These are phyloP conservation scores for Sordariomycetes sp. DNA, from an alignment of 2,329 filamentous ascomycete genomes.

Conservation along the genomic window DNA sequence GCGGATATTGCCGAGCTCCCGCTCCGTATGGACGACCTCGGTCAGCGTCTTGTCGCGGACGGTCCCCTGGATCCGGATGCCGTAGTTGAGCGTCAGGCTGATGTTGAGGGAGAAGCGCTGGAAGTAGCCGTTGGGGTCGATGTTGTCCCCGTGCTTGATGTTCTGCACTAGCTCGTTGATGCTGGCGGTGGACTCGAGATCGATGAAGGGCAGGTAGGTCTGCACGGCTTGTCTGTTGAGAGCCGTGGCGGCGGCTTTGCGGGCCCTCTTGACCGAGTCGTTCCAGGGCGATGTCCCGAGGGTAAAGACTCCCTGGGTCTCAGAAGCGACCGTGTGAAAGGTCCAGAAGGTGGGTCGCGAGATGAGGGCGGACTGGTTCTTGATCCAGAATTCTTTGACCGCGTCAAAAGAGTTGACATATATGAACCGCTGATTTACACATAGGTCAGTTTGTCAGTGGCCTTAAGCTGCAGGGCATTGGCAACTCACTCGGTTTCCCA, in stretches of 20 bases:
- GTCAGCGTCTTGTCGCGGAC: conserved; percentile 55
- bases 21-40: conserved; percentile 67
- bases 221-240: conserved; percentile 67
- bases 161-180: conserved; percentile 63
- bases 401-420: conserved; percentile 71
- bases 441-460: neutral
- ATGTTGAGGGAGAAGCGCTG: conserved; percentile 69
- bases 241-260: conserved; percentile 70
- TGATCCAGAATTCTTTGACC: conserved; percentile 66
- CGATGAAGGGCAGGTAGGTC: conserved; percentile 73
- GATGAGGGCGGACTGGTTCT: conserved; percentile 66
- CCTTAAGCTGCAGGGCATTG: neutral
- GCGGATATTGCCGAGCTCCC: conserved; percentile 64
- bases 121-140: conserved; percentile 65
- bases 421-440: conserved; percentile 51
- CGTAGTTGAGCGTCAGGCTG: conserved; percentile 68
- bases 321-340: conserved; percentile 69
- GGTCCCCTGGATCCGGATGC: conserved; percentile 61
- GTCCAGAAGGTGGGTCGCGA: conserved; percentile 71
- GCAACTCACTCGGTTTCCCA: conserved; percentile 52
- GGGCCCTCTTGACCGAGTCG: conserved; percentile 64
- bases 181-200: conserved; percentile 61
- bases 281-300: conserved; percentile 81
- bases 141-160: conserved; percentile 50
- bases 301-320: conserved; percentile 63